A percentile compares a stretch with the other conserved stretches of the same genome.
These are phyloP conservation scores for Termitomyces titanicus DNA, from an alignment of 768 basidiomycete genomes.

Conservation along the genomic window DNA sequence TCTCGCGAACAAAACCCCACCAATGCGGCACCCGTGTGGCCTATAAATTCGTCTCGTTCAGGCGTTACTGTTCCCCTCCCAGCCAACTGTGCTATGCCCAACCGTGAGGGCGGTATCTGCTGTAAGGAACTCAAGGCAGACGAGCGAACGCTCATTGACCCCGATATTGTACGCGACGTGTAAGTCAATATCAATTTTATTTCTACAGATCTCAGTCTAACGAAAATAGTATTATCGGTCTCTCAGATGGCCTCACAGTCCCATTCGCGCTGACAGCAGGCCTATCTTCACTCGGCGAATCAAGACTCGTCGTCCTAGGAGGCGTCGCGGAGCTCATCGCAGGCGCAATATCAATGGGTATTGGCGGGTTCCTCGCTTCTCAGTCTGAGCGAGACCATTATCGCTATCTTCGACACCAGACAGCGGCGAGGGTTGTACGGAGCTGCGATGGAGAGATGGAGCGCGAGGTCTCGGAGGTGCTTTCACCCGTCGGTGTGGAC, in stretches of 20 bases:
- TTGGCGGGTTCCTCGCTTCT: slow-evolving; percentile 96
- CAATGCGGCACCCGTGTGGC: slow-evolving; percentile 61
- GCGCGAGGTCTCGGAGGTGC: slow-evolving; percentile 85
- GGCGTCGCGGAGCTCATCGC: slow-evolving; percentile 96
- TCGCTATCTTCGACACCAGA: slow-evolving; percentile 72
- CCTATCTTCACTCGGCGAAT: slow-evolving; percentile 84
- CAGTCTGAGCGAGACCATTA: slow-evolving; percentile 97
- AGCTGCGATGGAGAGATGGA: slow-evolving; percentile 96
- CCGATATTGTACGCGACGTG: slow-evolving; percentile 87
- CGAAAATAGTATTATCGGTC: slow-evolving; percentile 70
- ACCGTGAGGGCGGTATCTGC: slow-evolving; percentile 64
- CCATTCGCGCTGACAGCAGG: slow-evolving; percentile 91
- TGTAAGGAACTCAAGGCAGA: slow-evolving; percentile 88
- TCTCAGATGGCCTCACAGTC: slow-evolving; percentile 86
- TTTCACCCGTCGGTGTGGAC: slow-evolving; percentile 88
- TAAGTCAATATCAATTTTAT: slow-evolving; percentile 33
- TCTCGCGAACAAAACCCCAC: slow-evolving; percentile 19
- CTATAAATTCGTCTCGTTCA: slow-evolving; percentile 42
- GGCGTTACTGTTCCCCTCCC: slow-evolving; percentile 41
- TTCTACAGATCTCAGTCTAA: not conserved
- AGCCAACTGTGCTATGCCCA: slow-evolving; percentile 55
- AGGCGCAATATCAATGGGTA: slow-evolving; percentile 97
- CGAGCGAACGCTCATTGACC: slow-evolving; percentile 78
- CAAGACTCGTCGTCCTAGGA: slow-evolving; percentile 88
- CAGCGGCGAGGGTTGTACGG: slow-evolving; percentile 76